Evolutionary conservation across 805 yeast genomes (phyloP).

Genomic region (Myxozyma nipponensis): DNA sequence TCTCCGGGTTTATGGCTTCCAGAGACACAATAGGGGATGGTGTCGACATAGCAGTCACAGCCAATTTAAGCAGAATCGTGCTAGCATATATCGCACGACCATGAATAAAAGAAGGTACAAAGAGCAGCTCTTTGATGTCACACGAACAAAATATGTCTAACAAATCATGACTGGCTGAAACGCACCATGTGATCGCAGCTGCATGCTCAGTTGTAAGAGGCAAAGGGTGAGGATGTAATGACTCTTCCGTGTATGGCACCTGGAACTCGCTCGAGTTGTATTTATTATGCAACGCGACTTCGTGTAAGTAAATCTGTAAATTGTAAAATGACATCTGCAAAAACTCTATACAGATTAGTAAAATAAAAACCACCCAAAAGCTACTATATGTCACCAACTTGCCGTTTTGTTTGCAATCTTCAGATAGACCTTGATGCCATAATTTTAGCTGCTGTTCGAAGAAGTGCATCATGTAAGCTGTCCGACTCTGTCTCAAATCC

Average conservation of each 20-base stretch:
- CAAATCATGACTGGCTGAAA: conserved; percentile 13
- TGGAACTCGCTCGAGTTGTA: conserved; percentile 11
- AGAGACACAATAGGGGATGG: conserved; percentile 15
- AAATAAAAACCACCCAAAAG: background rate
- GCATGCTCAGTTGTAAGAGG: conserved; percentile 10
- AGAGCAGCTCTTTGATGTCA: conserved; percentile 1
- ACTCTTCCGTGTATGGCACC: conserved; percentile 11
- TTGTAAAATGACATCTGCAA: conserved; percentile 7
- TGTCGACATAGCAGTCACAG: conserved; percentile 5
- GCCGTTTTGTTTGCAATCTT: background rate
- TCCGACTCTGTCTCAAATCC: conserved; percentile 8
- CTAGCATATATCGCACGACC: conserved; percentile 20
- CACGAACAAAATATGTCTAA: conserved; percentile 15
- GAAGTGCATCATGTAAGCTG: conserved; percentile 3
- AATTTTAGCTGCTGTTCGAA: conserved; percentile 8
- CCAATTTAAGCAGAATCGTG: conserved; percentile 16
- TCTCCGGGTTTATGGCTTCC: conserved; percentile 12
- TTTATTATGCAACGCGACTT: conserved; percentile 16
- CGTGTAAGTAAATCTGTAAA: conserved; percentile 17
- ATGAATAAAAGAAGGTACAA: conserved; percentile 4
- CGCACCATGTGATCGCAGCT: conserved; percentile 20
- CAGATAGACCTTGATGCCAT: conserved; percentile 8
- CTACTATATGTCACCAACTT: background rate
- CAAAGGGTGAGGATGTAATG: conserved; percentile 2
- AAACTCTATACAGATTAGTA: background rate